A percentile compares a stretch with the other conserved stretches of the same genome.
Conservation (phyloP, 345 rosid genomes). For the Dovyalis caffra region DNA sequence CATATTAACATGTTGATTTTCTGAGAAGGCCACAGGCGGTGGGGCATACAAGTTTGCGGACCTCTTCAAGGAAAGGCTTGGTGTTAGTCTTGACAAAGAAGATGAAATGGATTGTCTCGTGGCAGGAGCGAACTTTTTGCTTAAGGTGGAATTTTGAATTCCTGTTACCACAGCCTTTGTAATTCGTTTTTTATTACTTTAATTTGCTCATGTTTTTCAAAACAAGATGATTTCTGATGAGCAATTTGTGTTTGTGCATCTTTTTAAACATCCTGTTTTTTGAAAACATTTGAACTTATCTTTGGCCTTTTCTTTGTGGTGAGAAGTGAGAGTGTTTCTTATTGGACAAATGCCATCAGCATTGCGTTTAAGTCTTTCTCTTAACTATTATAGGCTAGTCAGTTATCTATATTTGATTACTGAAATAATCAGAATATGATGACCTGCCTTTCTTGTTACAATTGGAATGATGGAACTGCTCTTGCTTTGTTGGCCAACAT, state of each 20-base stretch:
- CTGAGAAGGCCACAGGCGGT: conserved; percentile 95
- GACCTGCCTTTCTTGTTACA: background rate
- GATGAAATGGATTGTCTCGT: conserved; percentile 99
- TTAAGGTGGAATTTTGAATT: conserved; percentile 52
- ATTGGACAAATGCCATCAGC: background rate
- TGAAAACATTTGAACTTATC: background rate
- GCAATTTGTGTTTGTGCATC: background rate
- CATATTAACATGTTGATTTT: conserved; percentile 33
- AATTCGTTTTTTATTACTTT: background rate
- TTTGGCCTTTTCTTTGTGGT: background rate
- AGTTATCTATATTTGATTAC: background rate
- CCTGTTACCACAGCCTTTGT: background rate
- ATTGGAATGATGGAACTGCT: background rate
- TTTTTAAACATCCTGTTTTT: background rate
- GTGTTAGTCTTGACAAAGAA: conserved; percentile 93
- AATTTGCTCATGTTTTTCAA: background rate
- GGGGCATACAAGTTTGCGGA: conserved; percentile 94
- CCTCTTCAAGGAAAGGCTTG: conserved; percentile 92
- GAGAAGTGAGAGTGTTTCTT: background rate
- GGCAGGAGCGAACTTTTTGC: conserved; percentile 97
- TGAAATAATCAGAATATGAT: background rate
- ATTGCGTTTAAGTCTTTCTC: background rate
- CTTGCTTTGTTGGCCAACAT: background rate
- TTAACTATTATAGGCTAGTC: background rate
- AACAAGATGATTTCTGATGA: background rate